These are phyloP conservation scores for Annona cherimola DNA, from an alignment of 164 flowering plant species.

Conservation along the genomic window DNA sequence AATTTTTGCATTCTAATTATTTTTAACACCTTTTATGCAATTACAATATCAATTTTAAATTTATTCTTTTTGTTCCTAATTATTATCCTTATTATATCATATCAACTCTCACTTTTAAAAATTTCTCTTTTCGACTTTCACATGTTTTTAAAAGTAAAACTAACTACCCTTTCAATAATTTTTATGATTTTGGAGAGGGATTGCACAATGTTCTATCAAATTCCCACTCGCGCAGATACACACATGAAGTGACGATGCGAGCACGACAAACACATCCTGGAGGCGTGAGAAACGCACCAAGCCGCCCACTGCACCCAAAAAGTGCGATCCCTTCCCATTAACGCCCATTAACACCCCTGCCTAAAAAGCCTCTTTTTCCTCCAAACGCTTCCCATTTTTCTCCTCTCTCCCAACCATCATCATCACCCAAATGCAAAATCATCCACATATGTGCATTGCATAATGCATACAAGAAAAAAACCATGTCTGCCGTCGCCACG, in stretches of 20 bases:
- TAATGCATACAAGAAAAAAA: not conserved
- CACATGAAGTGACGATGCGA: not conserved
- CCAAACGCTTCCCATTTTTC: slow-evolving; percentile 1
- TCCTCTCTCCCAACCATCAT: not conserved
- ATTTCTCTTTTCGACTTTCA: too few species aligned
- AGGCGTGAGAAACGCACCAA: slow-evolving; percentile 41
- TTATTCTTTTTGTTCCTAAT: too few species aligned
- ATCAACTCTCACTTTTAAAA: too few species aligned
- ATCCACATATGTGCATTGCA: not conserved
- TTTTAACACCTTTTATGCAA: too few species aligned
- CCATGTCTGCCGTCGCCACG: slow-evolving; percentile 2
- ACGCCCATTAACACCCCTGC: slow-evolving; percentile 17
- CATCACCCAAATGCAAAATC: not conserved
- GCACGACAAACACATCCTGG: not conserved
- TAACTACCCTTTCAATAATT: too few species aligned
- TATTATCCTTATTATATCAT: too few species aligned
- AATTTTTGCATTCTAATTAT: too few species aligned
- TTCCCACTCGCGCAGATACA: not conserved
- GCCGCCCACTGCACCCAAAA: not conserved
- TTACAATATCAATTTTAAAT: too few species aligned
- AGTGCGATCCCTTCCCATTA: not conserved
- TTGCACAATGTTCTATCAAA: too few species aligned
- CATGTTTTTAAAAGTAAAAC: too few species aligned
- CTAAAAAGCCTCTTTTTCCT: slow-evolving; percentile 25
- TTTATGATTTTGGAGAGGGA: too few species aligned